Evolutionary conservation across 2,329 filamentous ascomycete species (phyloP), one percentile per base, ranked within the genome.

Genomic region (Trichoderma breve): DNA sequence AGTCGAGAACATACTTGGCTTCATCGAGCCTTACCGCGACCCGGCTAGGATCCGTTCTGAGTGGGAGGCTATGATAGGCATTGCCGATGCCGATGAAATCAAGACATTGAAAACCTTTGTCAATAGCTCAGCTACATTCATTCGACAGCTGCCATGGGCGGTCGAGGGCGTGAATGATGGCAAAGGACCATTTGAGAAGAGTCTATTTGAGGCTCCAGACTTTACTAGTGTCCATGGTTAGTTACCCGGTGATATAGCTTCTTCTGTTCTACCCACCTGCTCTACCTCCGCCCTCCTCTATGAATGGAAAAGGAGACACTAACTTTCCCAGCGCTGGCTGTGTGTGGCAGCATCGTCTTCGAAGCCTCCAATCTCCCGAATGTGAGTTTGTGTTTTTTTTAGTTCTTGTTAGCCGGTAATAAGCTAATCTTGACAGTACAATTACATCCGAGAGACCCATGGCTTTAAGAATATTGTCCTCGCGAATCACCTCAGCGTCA

Each of bases 151-250:
- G 3, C 91, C 91, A 1, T 94, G 91, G 92, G 83, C 85, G 11
- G 83, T 84, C 4, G 77, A 28, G 6, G 43, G 43, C 18, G 61
- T 79, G 11, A 82, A 81, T 72, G 76, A 79, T 57, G 80, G 80
- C 0, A 84, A 82, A 71, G 83, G 83, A 9, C 87, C 88, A 0
- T 94, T 93, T 77, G 92, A 94, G 79, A 93, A 93, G 77, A 88
- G 89, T 76, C 87, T 88, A 67, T 94, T 94, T 78, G 83, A 92
- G 14, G 88, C 89, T 47, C 92, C 92, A 0, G 91, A 93, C 78
- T 93, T 94, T 78, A 91, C 91, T 1, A 91, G 88, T 14, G 83
- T 94, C 4, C 91, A 94, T 76, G 86, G 92, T 73, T 78, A 89
- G 74, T 39, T 18, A 39, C 14, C 15, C 15, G 0, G 15, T 18